Conservation (phyloP, 2,329 filamentous ascomycete species). For the Colletotrichum camelliae region DNA sequence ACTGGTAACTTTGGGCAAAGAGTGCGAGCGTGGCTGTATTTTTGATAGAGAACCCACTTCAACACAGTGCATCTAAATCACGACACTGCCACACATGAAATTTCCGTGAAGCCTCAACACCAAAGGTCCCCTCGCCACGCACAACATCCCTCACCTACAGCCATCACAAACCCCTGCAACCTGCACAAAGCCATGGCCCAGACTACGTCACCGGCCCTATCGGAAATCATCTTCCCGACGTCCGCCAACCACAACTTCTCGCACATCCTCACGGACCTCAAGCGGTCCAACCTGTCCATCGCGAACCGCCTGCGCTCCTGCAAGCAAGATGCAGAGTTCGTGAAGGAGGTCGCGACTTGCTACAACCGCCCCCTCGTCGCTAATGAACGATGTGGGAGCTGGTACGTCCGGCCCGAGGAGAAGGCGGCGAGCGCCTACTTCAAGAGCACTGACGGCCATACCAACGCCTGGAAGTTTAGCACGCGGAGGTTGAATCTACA, state of each 20-base stretch:
- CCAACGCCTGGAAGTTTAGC: constrained; percentile 90
- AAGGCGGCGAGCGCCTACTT: constrained; percentile 87
- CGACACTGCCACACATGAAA: not conserved
- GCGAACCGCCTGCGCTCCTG: constrained; percentile 85
- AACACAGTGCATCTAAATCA: not conserved
- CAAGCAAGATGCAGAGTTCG: constrained; percentile 76
- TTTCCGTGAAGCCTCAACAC: not conserved
- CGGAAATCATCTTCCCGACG: constrained; percentile 55
- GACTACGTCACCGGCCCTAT: constrained; percentile 25
- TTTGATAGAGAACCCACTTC: not conserved
- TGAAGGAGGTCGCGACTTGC: constrained; percentile 61
- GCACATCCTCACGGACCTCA: constrained; percentile 73
- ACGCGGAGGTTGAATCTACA: constrained; percentile 84
- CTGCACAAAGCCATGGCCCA: not conserved
- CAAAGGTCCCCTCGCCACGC: not conserved
- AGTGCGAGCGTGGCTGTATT: not conserved
- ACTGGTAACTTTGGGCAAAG: not conserved
- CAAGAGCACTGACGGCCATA: constrained; percentile 96
- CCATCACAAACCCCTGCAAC: not conserved
- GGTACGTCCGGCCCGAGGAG: constrained; percentile 76
- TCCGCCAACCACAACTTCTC: constrained; percentile 69
- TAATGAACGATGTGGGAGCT: constrained; percentile 95
- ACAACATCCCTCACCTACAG: not conserved
- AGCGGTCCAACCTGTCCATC: constrained; percentile 77
- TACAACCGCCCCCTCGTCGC: constrained; percentile 76